Base-by-base conservation (phyloP, 2,329 filamentous ascomycete species). In the Rhynchosporium agropyri region DNA sequence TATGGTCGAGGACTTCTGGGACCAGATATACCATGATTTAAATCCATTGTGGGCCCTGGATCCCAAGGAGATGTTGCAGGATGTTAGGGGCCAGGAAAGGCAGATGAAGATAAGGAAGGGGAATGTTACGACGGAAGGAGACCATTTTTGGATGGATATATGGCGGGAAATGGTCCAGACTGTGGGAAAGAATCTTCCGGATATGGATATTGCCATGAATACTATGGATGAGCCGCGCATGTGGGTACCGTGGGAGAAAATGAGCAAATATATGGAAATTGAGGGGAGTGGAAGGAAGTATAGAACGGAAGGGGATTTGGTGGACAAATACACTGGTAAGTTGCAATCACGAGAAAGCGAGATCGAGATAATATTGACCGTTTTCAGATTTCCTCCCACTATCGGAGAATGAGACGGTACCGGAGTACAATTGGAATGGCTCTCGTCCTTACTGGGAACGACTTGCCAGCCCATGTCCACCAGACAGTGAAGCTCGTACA, bases 181-280 rank as follows among this genome's bases (percentile, higher is more conserved):
- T 69, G 81, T 85, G 38, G 80, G 81, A 45, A 70, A 77, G 26
- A n/a, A 80, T 58, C 72, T 89, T 31, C 86, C 86, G 2, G 85
- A 89, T 67, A 81, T 89, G 70, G 85, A 88, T 70, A 86, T 89
- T 76, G 81, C 84, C 9, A 82, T 88, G 74, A 89, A 89, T 70
- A 79, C 81, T 58, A 81, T 86, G 78, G 85, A 88, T 71, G 84
- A 89, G 72, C 80, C 85, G 12, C 79, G 86, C n/a, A 74, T 89
- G 26, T 74, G 88, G 36, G 82, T 84, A 1, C 79, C 83, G 7
- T 84, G 80, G 76, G 81, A 87, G 53, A 77, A 70, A 58, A 65
- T 70, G 33, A 61, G 46, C 20, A 65, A 60, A 26, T 68, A 65
- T 56, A 60, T 69, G 58, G 63, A 66, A 40, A 61, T 61, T 33